Evolutionary conservation across 805 yeast genomes (phyloP).

Genomic region (Candida sonorensis): DNA sequence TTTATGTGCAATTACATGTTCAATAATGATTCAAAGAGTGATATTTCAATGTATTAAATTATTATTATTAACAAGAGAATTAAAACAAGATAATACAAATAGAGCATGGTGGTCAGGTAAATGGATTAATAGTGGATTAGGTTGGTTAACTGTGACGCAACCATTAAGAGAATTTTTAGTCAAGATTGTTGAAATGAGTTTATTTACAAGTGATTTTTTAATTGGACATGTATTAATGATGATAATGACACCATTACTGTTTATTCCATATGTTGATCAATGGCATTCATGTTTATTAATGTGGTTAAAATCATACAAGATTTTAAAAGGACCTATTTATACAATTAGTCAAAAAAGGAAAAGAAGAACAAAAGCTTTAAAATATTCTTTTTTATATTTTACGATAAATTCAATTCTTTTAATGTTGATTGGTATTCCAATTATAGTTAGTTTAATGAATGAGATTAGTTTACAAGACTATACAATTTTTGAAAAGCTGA

Average conservation of each 20-base stretch:
- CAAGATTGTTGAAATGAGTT: conserved; percentile 37
- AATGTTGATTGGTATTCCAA: conserved; percentile 40
- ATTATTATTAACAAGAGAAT: conserved; percentile 34
- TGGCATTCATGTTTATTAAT: conserved; percentile 43
- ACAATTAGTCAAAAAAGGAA: conserved; percentile 31
- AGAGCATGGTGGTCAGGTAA: conserved; percentile 51
- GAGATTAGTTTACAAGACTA: too few species aligned
- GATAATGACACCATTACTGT: conserved; percentile 32
- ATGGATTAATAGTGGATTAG: conserved; percentile 36
- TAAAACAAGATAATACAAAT: conserved; percentile 33
- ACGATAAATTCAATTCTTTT: conserved; percentile 32
- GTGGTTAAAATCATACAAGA: conserved; percentile 38
- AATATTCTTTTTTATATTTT: conserved; percentile 42
- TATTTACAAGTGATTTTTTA: conserved; percentile 41
- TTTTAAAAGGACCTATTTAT: conserved; percentile 33
- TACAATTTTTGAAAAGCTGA: conserved; percentile 6
- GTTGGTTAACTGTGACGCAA: conserved; percentile 33
- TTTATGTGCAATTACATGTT: conserved; percentile 32
- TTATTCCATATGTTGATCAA: conserved; percentile 41
- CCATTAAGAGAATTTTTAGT: conserved; percentile 40
- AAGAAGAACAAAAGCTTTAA: conserved; percentile 34
- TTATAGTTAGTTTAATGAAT: conserved; percentile 26
- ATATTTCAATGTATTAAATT: conserved; percentile 28
- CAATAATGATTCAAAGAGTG: conserved; percentile 31
- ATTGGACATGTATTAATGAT: conserved; percentile 37